Conservation (phyloP, 768 basidiomycete species). For the Mrakia hoshinonis region DNA sequence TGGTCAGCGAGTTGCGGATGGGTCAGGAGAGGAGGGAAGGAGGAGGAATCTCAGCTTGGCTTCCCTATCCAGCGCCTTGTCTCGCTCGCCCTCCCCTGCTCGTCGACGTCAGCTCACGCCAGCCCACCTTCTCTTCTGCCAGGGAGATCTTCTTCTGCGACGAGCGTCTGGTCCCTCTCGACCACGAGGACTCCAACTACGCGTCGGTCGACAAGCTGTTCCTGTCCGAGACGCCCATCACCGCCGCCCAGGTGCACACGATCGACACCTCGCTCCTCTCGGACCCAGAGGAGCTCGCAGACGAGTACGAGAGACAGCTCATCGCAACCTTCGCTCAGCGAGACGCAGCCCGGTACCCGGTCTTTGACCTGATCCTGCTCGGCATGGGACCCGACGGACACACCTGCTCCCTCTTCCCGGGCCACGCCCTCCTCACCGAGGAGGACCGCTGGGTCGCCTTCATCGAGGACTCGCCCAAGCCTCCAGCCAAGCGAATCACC, state of each 20-base stretch:
- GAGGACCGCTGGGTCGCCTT: conserved; percentile 89
- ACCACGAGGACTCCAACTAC: conserved; percentile 90
- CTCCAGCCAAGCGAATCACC: conserved; percentile 79
- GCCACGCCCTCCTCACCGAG: conserved; percentile 74
- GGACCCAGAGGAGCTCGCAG: conserved; percentile 44
- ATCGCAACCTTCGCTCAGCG: conserved; percentile 84
- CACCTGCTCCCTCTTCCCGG: conserved; percentile 94
- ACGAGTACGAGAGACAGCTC: conserved; percentile 52
- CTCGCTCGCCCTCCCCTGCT: background rate
- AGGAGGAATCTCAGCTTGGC: background rate
- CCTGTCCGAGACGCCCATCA: conserved; percentile 75
- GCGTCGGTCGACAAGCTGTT: conserved; percentile 60
- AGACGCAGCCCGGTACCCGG: conserved; percentile 89
- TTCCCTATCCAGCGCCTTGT: background rate
- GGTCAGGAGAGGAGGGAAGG: background rate
- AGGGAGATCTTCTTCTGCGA: conserved; percentile 99
- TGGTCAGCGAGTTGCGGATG: too few species aligned
- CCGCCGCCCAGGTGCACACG: conserved; percentile 64
- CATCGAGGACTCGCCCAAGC: conserved; percentile 88
- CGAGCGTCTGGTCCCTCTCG: conserved; percentile 87
- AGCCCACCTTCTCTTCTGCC: conserved; percentile 6
- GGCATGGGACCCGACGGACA: conserved; percentile 98
- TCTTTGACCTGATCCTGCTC: conserved; percentile 93
- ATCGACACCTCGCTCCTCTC: conserved; percentile 61
- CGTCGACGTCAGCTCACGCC: background rate